Percentiles rank a stretch among this genome's conserved stretches.
phyloP scores from a whole-genome alignment of 306 rosid species.

The Castanospermum australe region DNA sequence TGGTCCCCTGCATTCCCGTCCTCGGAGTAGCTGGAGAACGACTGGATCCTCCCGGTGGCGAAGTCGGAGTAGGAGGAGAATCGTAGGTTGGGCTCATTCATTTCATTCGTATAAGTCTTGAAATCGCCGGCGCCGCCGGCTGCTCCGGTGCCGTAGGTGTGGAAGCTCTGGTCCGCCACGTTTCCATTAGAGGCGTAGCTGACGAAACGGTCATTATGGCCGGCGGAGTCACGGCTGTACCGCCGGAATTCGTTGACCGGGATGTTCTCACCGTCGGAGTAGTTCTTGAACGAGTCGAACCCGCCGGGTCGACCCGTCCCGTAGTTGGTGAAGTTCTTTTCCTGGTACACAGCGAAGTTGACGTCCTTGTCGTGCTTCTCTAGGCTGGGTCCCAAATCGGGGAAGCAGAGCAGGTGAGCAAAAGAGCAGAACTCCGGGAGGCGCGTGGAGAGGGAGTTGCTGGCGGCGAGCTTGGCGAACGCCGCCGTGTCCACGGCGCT shows the following conservation, averaged over 20 bases:
- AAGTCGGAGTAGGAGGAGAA: constrained; percentile 61
- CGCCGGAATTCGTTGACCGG: constrained; percentile 65
- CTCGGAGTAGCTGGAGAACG: constrained; percentile 55
- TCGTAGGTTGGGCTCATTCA: constrained; percentile 58
- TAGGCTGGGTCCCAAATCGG: constrained; percentile 47
- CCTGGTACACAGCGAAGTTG: constrained; percentile 40
- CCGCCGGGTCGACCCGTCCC: constrained; percentile 56
- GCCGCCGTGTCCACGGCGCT: constrained; percentile 48
- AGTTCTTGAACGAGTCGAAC: constrained; percentile 60
- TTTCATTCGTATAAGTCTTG: constrained; percentile 34
- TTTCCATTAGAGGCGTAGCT: constrained; percentile 47
- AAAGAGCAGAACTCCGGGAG: constrained; percentile 72
- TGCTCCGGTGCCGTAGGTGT: constrained; percentile 47
- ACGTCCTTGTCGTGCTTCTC: constrained; percentile 43
- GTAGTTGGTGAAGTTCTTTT: constrained; percentile 69
- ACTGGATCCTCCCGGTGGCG: constrained; percentile 54
- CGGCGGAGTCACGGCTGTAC: constrained; percentile 64
- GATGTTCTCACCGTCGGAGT: constrained; percentile 44
- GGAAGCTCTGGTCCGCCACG: constrained; percentile 64
- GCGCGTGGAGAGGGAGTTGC: constrained; percentile 52
- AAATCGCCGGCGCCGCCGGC: constrained; percentile 67
- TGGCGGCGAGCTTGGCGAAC: constrained; percentile 50
- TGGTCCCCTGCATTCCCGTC: constrained; percentile 65
- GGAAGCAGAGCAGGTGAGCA: constrained; percentile 74
- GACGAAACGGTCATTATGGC: constrained; percentile 50